phyloP scores from a whole-genome alignment of 2,329 filamentous ascomycete species.

The Colletotrichum euphorbiae region DNA sequence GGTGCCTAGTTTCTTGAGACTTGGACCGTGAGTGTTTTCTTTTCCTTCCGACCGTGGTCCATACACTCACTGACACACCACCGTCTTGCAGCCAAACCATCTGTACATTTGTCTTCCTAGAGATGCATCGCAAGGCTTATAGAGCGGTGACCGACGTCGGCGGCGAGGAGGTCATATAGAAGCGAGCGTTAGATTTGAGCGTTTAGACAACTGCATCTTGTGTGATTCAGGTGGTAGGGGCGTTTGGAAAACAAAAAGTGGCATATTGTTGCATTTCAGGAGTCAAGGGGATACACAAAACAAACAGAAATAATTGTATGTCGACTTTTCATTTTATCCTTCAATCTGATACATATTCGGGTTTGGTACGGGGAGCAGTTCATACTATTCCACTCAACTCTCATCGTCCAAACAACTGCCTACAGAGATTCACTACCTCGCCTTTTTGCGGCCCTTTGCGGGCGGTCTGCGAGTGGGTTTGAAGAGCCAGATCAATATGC shows the following conservation, averaged over 20 bases:
- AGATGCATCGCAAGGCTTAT: constrained; percentile 86
- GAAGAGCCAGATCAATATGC: neutral
- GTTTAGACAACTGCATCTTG: constrained; percentile 30
- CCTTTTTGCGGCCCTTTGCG: constrained; percentile 1
- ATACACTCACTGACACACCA: constrained; percentile 6
- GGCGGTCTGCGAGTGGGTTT: neutral
- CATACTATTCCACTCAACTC: neutral
- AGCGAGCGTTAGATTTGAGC: constrained; percentile 10
- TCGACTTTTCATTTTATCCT: neutral
- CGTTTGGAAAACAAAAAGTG: constrained; percentile 26
- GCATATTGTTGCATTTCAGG: constrained; percentile 37
- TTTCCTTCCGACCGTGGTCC: neutral
- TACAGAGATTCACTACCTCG: neutral
- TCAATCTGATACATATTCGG: neutral
- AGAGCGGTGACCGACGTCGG: constrained; percentile 62
- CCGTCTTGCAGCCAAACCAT: constrained; percentile 74
- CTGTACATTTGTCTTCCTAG: constrained; percentile 86
- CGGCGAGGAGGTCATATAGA: constrained; percentile 42
- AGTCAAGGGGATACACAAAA: constrained; percentile 30
- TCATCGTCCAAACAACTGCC: neutral
- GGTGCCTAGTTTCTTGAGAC: constrained; percentile 79
- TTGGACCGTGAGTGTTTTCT: constrained; percentile 66
- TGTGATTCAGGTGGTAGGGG: constrained; percentile 16
- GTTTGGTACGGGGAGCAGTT: neutral
- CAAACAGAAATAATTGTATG: neutral